These are phyloP conservation scores for Coemansia sp. DNA, from an alignment of 192 early-diverging fungal species.

Conservation along the genomic window DNA sequence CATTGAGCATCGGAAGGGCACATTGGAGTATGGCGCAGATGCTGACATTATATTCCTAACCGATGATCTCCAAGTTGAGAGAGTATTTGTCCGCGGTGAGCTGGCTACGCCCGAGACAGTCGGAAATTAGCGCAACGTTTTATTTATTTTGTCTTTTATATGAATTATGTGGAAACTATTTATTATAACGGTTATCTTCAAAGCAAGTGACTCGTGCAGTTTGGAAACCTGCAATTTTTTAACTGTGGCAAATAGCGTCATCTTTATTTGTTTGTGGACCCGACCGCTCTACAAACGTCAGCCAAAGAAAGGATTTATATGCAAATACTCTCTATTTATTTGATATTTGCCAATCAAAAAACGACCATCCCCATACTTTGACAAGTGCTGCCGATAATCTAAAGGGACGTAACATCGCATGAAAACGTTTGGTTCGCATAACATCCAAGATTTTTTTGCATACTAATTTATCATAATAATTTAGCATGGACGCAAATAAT, in stretches of 20 bases:
- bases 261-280: no score
- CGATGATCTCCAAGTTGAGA: conserved; percentile 23
- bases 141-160: background rate
- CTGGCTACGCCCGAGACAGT: conserved; percentile 22
- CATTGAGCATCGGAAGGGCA: conserved; percentile 23
- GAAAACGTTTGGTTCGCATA: background rate
- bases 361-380: background rate
- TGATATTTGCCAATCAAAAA: no score
- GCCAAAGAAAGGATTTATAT: no score
- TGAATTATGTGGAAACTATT: no score
- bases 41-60: conserved; percentile 33
- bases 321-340: no score
- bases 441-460: background rate
- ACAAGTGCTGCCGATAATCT: background rate
- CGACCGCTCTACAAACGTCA: no score
- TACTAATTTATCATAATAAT: background rate
- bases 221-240: no score
- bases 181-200: no score
- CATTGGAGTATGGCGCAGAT: conserved; percentile 29
- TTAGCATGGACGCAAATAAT: background rate
- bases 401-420: background rate
- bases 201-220: no score
- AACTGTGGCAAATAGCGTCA: no score
- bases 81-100: conserved; percentile 27
- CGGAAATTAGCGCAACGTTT: background rate